These are phyloP conservation scores for Aspergillus olivimuriae DNA, from an alignment of 495 filamentous ascomycete species.

Conservation along the genomic window DNA sequence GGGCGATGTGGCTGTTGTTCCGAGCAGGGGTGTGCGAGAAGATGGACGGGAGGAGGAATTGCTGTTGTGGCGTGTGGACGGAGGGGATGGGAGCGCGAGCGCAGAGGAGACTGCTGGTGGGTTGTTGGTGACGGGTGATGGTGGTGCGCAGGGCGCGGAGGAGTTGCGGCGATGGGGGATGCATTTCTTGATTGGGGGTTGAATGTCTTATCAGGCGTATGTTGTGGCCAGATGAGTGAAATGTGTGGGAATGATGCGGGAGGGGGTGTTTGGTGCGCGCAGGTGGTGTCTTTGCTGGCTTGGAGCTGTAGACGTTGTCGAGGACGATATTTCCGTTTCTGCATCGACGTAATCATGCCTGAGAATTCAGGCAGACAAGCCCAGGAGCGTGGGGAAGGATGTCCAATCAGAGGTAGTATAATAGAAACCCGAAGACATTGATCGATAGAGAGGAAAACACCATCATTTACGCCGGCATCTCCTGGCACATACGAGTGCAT, in stretches of 20 bases:
- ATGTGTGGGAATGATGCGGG: not conserved
- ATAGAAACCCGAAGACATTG: no score
- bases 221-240: not conserved
- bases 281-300: not conserved
- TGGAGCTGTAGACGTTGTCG: not conserved
- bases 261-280: not conserved
- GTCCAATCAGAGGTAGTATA: not conserved
- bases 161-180: slow-evolving; percentile 39
- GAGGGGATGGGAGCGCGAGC: slow-evolving; percentile 5
- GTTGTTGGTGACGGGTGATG: slow-evolving; percentile 13
- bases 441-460: no score
- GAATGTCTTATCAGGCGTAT: no score
- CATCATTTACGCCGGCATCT: no score
- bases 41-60: no score
- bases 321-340: no score
- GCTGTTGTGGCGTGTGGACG: slow-evolving; percentile 16
- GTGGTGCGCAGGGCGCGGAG: slow-evolving; percentile 38
- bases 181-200: slow-evolving; percentile 21
- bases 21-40: no score
- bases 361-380: not conserved
- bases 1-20: slow-evolving; percentile 22
- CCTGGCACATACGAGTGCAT: no score
- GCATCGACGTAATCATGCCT: not conserved
- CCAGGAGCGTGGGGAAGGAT: not conserved
- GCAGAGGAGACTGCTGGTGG: slow-evolving; percentile 12